Evolutionary conservation across 768 basidiomycete species (phyloP).

Genomic region (Flagelloscypha sp.): DNA sequence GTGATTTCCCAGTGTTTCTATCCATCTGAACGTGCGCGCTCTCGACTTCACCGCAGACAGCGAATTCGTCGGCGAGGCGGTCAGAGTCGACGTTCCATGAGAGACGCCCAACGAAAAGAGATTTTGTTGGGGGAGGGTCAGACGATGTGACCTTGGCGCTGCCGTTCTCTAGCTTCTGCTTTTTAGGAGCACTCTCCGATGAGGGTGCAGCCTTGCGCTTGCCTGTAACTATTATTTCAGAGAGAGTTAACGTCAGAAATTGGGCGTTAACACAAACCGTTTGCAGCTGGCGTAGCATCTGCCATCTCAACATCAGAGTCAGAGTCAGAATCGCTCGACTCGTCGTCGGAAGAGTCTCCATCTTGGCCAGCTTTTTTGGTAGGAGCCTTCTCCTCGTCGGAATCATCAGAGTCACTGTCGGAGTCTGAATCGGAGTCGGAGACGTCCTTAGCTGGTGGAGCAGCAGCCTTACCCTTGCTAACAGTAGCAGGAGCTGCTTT

Average conservation of each 20-base stretch:
- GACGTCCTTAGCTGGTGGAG: slow-evolving; percentile 12
- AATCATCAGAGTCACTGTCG: slow-evolving; percentile 16
- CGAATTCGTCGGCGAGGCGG: slow-evolving; percentile 87
- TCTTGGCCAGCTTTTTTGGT: slow-evolving; percentile 15
- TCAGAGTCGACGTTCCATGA: slow-evolving; percentile 98
- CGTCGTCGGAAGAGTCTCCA: slow-evolving; percentile 18
- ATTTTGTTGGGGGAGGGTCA: slow-evolving; percentile 46
- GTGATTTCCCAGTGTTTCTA: slow-evolving; percentile 71
- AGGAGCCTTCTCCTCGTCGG: slow-evolving; percentile 22
- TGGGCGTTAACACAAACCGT: slow-evolving; percentile 23
- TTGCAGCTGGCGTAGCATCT: slow-evolving; percentile 29
- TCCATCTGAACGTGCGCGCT: slow-evolving; percentile 86
- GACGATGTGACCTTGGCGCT: too few relatives aligned
- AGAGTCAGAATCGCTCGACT: slow-evolving; percentile 22
- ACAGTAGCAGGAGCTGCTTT: slow-evolving; percentile 17
- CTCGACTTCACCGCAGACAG: slow-evolving; percentile 79
- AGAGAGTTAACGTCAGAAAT: not conserved
- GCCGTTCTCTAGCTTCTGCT: slow-evolving; percentile 66
- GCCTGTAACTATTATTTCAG: slow-evolving; percentile 22
- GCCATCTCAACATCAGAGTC: slow-evolving; percentile 55
- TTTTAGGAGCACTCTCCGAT: slow-evolving; percentile 59
- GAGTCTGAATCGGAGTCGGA: slow-evolving; percentile 15
- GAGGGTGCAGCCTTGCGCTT: slow-evolving; percentile 81
- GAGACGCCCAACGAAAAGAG: slow-evolving; percentile 86
- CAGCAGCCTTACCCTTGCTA: slow-evolving; percentile 14